phyloP scores from a whole-genome alignment of 208 protist species.

The Histomonas meleagridis region DNA sequence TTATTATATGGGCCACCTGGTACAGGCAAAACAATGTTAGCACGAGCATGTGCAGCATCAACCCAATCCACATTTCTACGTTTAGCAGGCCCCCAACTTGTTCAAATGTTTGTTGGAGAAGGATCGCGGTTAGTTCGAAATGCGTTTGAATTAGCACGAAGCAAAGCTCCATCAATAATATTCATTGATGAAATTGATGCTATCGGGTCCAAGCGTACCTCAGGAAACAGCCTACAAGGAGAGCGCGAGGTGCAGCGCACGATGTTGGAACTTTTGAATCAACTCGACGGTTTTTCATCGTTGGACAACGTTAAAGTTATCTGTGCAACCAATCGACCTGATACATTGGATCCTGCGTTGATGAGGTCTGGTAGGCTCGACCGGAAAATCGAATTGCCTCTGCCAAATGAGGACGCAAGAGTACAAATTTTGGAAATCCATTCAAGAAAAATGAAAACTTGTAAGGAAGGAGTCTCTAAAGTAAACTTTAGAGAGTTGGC shows the following conservation, averaged over 20 bases:
- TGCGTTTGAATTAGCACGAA: constrained; percentile 96
- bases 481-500: constrained; percentile 99
- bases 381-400: constrained; percentile 81
- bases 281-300: constrained; percentile 95
- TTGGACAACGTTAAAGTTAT: constrained; percentile 97
- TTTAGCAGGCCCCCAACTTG: constrained; percentile 93
- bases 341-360: constrained; percentile 97
- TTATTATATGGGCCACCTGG: constrained; percentile 88
- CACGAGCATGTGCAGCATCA: constrained; percentile 91
- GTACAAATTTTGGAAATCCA: constrained; percentile 96
- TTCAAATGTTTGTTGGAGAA: constrained; percentile 93
- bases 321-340: constrained; percentile 74
- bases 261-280: constrained; percentile 99
- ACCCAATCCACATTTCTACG: constrained; percentile 96
- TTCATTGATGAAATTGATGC: constrained; percentile 99
- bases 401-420: constrained; percentile 92
- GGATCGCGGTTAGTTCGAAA: constrained; percentile 96
- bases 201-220: constrained; percentile 88
- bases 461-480: too few species aligned
- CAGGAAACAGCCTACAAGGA: constrained; percentile 75
- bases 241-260: constrained; percentile 79
- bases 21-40: constrained; percentile 89
- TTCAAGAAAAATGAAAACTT: constrained; percentile 89
- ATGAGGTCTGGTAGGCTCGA: constrained; percentile 96
- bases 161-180: constrained; percentile 96